Evolutionary conservation across 805 yeast genomes (phyloP), one percentile per base, ranked within the genome.

Genomic region (Hanseniaspora mollemarum): DNA sequence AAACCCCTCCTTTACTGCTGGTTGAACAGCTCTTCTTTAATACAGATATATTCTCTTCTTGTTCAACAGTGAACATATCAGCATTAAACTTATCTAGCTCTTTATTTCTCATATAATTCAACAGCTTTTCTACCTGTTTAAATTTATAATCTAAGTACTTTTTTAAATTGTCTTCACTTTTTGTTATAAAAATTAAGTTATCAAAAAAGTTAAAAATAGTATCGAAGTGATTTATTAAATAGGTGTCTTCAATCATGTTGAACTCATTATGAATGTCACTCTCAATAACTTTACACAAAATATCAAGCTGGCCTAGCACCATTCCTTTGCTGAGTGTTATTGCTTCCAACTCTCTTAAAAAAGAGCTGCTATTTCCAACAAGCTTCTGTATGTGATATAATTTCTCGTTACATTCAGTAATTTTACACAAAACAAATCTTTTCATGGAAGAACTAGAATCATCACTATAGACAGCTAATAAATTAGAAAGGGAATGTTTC

Each of bases 181-280:
- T n/a, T 41, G 24, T 18, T 5, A 39, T 38, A 16, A 26, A 32
- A 3, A 39, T 21, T 41, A 48, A 32, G n/a, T 38, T 36, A n/a
- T 48, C 51, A 26, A 39, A 22, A 29, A 32, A 33, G 21, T 32
- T 33, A 12, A 48, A 48, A 1, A 48, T 40, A 32, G 31, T 48
- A 13, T 36, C 40, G 29, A 40, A 40, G 19, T 40, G 26, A 6
- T 40, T 28, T 4, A 25, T 7, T 18, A 48, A 32, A 13, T 24
- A 33, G 29, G 32, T 32, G 12, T 48, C 45, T 41, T 39, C 45
- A 24, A 26, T n/a, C 13, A 40, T 32, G 28, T 21, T 48, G 15
- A 40, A 39, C 12, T 48, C 51, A 19, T 48, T 43, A 13, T 40
- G 41, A 16, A 48, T 48, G 19, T 48, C 51, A 40, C 41, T 33